phyloP scores from a whole-genome alignment of 2,329 filamentous ascomycete genomes.

The Dactylellina drechsleri region DNA sequence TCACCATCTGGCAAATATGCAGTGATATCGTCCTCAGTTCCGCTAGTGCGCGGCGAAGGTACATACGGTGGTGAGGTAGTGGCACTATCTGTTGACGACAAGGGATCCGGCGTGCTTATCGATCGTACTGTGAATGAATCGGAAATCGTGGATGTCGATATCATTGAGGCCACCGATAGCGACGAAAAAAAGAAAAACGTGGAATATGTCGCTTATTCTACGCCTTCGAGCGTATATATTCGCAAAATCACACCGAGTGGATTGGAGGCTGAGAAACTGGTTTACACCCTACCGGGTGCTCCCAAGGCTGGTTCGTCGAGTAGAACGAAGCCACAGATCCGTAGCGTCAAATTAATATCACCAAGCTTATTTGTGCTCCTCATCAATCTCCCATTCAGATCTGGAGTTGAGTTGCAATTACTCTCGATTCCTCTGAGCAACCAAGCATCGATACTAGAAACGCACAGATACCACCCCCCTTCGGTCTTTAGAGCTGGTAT shows the following conservation, averaged over 20 bases:
- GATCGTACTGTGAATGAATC: constrained; percentile 55
- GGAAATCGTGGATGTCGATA: constrained; percentile 57
- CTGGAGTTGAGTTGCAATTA: constrained; percentile 55
- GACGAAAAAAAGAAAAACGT: constrained; percentile 44
- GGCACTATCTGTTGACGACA: constrained; percentile 42
- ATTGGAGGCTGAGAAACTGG: constrained; percentile 30
- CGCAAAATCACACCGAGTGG: constrained; percentile 54
- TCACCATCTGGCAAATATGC: constrained; percentile 53
- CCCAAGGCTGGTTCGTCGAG: constrained; percentile 44
- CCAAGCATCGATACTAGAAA: constrained; percentile 36
- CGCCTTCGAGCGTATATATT: constrained; percentile 31
- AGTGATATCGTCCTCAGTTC: constrained; percentile 51
- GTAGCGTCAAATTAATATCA: constrained; percentile 55
- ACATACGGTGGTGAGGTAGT: constrained; percentile 47
- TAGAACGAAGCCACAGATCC: constrained; percentile 54
- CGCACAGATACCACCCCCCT: constrained; percentile 44
- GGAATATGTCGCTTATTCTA: constrained; percentile 56
- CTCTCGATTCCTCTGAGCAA: constrained; percentile 14
- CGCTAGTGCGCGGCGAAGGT: constrained; percentile 50
- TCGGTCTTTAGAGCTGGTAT: constrained; percentile 40
- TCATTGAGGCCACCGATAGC: constrained; percentile 36
- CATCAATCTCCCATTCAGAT: constrained; percentile 55
- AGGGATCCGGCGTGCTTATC: constrained; percentile 40
- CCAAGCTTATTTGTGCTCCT: constrained; percentile 51
- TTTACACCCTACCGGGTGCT: constrained; percentile 43